Evolutionary conservation across 2,329 filamentous ascomycete species (phyloP).

Genomic region (Penicillium sp.): DNA sequence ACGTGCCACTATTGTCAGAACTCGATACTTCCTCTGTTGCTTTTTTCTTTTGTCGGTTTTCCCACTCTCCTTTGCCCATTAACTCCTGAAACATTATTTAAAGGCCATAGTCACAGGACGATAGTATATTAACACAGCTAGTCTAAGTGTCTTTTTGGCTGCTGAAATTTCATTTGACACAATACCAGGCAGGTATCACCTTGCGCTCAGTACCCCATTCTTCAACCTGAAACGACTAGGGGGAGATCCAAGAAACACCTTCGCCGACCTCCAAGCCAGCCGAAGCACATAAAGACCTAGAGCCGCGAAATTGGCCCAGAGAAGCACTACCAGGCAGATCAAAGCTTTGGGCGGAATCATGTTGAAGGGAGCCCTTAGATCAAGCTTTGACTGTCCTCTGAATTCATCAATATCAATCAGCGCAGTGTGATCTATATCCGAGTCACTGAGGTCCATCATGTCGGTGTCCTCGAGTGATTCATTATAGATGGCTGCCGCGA

Average conservation of each 20-base stretch:
- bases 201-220: background rate
- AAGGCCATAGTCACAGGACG: too few species aligned
- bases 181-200: background rate
- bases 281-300: slow-evolving; percentile 18
- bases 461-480: background rate
- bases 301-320: slow-evolving; percentile 17
- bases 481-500: background rate
- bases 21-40: too few species aligned
- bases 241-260: background rate
- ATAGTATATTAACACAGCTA: too few species aligned
- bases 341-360: slow-evolving; percentile 12
- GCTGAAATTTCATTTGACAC: too few species aligned
- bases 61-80: too few species aligned
- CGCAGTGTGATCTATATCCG: background rate
- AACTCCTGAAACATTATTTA: too few species aligned
- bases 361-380: background rate
- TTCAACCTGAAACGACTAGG: background rate
- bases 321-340: slow-evolving; percentile 9
- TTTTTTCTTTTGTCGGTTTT: too few species aligned
- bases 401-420: background rate
- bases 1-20: too few species aligned
- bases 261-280: slow-evolving; percentile 5
- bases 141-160: too few species aligned
- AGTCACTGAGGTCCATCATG: background rate
- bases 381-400: background rate